Evolutionary conservation across 306 rosid species (phyloP), one percentile per base, ranked within the genome.

Genomic region (Prunus dulcis): DNA sequence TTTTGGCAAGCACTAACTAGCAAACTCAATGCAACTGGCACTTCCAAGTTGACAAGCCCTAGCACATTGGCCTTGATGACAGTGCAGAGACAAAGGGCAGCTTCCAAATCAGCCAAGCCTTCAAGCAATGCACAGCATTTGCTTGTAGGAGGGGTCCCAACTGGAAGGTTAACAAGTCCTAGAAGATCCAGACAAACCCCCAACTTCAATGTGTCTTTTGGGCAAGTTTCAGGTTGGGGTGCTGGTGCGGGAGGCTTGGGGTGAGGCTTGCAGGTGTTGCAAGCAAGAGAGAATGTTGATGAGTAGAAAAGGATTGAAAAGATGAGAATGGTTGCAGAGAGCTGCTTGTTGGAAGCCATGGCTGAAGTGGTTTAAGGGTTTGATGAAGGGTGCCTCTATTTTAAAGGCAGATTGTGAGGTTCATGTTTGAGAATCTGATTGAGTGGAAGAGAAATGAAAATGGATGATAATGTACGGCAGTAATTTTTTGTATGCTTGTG

Each of bases 1-100:
- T 90, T 92, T 28, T 95, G 81, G 88, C 97, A 95, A 45, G 97
- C 93, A 78, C 96, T 90, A 0, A 90, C 17, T 74, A 95, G 81
- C 61, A 82, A 38, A 53, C 87, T 86, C 65, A 95, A 82, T 0
- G 90, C 13, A 56, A 95, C 1, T 0, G 97, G 98, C 13, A 90
- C 81, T 14, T 89, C 58, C 82, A 95, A 71, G 86, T 92, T 82
- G 30, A 87, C 53, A 2, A 32, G 25, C 30, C 98, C 98, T 17
- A 90, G 84, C 77, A 88, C 93, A 79, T 88, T 95, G 71, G 83
- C 89, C 82, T 95, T 92, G 62, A 92, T 78, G 14, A 89, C 96
- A 9, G 92, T 92, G 84, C 98, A 95, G 0, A 95, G 87, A 74
- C 97, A 95, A 28, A 88, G 67, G 0, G 98, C 96, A 8, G 81